Base-by-base conservation (phyloP, 345 rosid genomes). In the Corchorus capsularis region DNA sequence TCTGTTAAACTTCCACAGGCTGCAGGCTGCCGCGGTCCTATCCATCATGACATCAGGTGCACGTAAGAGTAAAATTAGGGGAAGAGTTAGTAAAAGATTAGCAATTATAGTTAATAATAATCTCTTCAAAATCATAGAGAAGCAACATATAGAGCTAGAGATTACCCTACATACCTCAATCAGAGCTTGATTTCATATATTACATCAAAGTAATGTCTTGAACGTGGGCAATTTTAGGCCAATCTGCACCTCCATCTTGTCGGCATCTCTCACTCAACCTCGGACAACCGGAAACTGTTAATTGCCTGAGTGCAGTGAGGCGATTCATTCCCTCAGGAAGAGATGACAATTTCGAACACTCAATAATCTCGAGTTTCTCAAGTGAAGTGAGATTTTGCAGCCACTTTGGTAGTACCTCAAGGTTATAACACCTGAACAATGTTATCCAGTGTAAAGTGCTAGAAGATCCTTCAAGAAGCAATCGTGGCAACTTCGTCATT, bases 391-490 rank as follows among this genome's bases (percentile, higher is more conserved):
- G n/a, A 45, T 46, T 46, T 46, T 46, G 71, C 8, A 45, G 54
- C 70, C 70, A 45, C 2, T 32, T 35, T 11, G 70, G 70, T 66
- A 45, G 70, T 49, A 45, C 37, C 17, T 2, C 70, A 66, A 66
- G 20, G 1, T 19, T 45, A 9, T 0, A 0, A 41, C 70, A 45
- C 3, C 4, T 11, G 2, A 0, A 2, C 10, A 63, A 37, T 45
- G 2, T 0, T 12, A 66, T 45, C 19, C 12, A 8, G 10, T 66
- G 70, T 35, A 66, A 19, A 45, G 54, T 66, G 6, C 52, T 10
- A 66, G 70, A 9, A 43, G 70, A 66, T 66, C 70, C 17, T 45
- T 66, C 70, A 19, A 45, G 37, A 45, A 66, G 70, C 54, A 45
- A 20, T 12, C 17, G 35, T 45, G 70, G 70, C 11, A 45, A 45